These are phyloP conservation scores for Leptographium flavum DNA, from an alignment of 2,329 filamentous ascomycete genomes.

Conservation along the genomic window DNA sequence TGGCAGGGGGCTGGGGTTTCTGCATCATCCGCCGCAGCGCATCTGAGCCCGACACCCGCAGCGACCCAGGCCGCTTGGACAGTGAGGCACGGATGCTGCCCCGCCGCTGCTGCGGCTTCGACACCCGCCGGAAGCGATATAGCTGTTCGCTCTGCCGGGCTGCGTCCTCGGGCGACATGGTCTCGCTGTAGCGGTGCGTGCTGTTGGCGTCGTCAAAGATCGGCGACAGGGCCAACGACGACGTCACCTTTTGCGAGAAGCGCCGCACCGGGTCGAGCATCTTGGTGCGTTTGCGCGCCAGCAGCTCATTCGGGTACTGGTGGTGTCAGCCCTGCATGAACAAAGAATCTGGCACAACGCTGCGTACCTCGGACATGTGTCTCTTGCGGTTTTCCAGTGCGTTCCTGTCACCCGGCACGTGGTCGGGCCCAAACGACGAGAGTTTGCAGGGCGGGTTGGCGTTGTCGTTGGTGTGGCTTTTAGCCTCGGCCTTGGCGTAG, in stretches of 20 bases:
- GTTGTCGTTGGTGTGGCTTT: conserved; percentile 1
- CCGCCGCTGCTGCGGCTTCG: neutral
- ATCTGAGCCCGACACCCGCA: conserved; percentile 2
- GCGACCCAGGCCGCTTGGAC: conserved; percentile 1
- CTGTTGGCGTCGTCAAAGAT: neutral
- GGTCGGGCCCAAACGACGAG: neutral
- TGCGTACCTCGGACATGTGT: conserved; percentile 4
- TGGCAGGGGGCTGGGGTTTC: neutral
- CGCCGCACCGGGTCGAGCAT: conserved; percentile 9
- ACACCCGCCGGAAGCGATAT: conserved; percentile 3
- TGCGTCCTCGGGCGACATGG: conserved; percentile 6
- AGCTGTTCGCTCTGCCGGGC: conserved; percentile 6
- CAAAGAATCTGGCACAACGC: too few species aligned
- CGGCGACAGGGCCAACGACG: conserved; percentile 4
- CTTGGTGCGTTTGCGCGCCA: conserved; percentile 7
- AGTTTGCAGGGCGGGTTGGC: neutral
- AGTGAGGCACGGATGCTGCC: conserved; percentile 4
- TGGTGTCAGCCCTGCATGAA: neutral
- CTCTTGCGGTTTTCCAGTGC: conserved; percentile 6
- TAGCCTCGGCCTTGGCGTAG: neutral
- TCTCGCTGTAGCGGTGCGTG: neutral
- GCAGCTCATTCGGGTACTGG: neutral
- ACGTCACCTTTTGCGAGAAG: conserved; percentile 9
- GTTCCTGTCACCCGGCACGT: neutral
- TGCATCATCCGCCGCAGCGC: conserved; percentile 8